Evolutionary conservation across 495 filamentous ascomycete species (phyloP).

Genomic region (Annulohypoxylon bovei): DNA sequence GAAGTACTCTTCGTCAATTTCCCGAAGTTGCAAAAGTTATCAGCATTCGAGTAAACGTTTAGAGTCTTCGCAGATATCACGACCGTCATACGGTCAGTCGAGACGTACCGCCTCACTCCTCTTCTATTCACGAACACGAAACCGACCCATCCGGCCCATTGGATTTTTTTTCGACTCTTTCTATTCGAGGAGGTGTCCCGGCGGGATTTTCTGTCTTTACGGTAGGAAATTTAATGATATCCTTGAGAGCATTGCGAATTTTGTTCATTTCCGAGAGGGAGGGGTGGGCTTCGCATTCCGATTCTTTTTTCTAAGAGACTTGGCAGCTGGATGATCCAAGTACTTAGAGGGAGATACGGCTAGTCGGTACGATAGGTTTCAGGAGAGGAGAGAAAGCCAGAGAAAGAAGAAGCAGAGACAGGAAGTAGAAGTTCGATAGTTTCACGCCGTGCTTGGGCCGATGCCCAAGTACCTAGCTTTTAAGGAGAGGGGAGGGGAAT

Average conservation of each 20-base stretch:
- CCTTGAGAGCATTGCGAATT: constrained; percentile 44
- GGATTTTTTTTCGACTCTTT: constrained; percentile 39
- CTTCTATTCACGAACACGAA: background rate
- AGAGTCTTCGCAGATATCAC: constrained; percentile 33
- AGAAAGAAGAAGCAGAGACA: background rate
- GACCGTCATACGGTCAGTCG: constrained; percentile 24
- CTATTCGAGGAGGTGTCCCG: constrained; percentile 38
- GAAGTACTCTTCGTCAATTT: constrained; percentile 4
- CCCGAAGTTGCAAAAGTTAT: constrained; percentile 11
- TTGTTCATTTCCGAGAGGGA: constrained; percentile 7
- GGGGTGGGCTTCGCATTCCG: constrained; percentile 8
- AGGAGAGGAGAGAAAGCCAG: background rate
- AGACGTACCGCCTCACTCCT: background rate
- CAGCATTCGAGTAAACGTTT: constrained; percentile 19
- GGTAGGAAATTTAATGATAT: constrained; percentile 50
- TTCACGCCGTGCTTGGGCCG: background rate
- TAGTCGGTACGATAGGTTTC: background rate
- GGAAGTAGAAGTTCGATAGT: background rate
- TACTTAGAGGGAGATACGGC: background rate
- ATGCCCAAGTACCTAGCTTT: background rate
- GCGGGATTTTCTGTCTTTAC: constrained; percentile 44
- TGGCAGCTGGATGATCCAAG: constrained; percentile 7
- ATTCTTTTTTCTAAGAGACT: constrained; percentile 4
- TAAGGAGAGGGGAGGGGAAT: background rate
- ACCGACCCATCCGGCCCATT: constrained; percentile 21